Percentiles rank a stretch among this genome's conserved stretches.
Evolutionary conservation across 2,329 filamentous ascomycete species (phyloP).

Genomic region (Paramyrothecium roridum): DNA sequence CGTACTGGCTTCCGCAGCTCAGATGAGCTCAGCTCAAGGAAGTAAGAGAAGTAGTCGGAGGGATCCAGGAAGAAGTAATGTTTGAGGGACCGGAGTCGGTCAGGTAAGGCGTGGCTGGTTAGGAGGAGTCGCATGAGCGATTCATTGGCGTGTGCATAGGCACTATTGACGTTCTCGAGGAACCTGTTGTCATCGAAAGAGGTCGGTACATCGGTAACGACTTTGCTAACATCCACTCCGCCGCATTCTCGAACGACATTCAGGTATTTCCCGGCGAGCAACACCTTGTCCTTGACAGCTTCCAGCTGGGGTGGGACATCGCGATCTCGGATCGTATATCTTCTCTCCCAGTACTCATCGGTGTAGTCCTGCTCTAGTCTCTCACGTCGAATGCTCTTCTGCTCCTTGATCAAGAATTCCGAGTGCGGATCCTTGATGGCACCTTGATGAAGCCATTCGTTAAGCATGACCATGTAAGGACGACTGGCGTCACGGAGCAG

Average conservation of each 20-base stretch:
- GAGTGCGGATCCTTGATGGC: slow-evolving; percentile 91
- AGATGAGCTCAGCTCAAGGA: slow-evolving; percentile 84
- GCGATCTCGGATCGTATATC: slow-evolving; percentile 89
- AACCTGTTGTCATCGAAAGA: slow-evolving; percentile 92
- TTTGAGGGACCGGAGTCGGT: slow-evolving; percentile 84
- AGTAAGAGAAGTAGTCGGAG: slow-evolving; percentile 97
- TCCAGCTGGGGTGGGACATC: slow-evolving; percentile 91
- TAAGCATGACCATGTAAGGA: slow-evolving; percentile 97
- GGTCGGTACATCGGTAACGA: slow-evolving; percentile 80
- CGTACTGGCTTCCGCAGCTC: slow-evolving; percentile 89
- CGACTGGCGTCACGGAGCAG: slow-evolving; percentile 83
- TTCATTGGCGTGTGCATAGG: slow-evolving; percentile 93
- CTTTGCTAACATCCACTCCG: slow-evolving; percentile 89
- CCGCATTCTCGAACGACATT: slow-evolving; percentile 98
- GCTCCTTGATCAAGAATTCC: slow-evolving; percentile 93
- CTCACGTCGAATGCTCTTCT: slow-evolving; percentile 90
- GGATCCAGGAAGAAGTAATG: slow-evolving; percentile 99
- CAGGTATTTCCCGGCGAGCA: slow-evolving; percentile 94
- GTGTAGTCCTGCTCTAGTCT: slow-evolving; percentile 94
- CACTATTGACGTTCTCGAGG: slow-evolving; percentile 90
- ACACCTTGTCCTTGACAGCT: slow-evolving; percentile 86
- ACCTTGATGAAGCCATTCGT: slow-evolving; percentile 96
- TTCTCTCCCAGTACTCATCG: slow-evolving; percentile 98
- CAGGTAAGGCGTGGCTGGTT: slow-evolving; percentile 87
- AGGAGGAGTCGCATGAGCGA: slow-evolving; percentile 87